phyloP scores from a whole-genome alignment of 345 rosid genomes.

The Viola odorata region DNA sequence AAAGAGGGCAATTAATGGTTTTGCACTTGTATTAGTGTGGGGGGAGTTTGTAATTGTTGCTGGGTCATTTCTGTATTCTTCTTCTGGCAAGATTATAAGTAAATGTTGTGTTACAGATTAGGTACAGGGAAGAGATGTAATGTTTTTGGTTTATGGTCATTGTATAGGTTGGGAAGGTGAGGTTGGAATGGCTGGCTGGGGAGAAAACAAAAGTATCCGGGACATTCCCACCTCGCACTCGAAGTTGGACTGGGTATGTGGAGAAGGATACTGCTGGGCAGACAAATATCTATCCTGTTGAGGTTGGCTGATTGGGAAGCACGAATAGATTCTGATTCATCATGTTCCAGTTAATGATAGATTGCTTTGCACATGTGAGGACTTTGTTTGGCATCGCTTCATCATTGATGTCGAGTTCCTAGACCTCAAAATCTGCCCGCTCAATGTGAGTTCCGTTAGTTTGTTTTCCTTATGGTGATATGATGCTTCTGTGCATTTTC shows the following conservation, averaged over 20 bases:
- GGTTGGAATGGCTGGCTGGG: conserved; percentile 86
- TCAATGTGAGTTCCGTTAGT: conserved; percentile 49
- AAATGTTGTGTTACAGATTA: neutral
- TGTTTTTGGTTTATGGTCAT: neutral
- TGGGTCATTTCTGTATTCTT: neutral
- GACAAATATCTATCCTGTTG: conserved; percentile 85
- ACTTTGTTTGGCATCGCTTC: conserved; percentile 81
- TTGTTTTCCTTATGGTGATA: neutral
- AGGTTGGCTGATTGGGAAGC: conserved; percentile 7
- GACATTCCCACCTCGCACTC: conserved; percentile 65
- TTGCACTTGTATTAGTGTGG: neutral
- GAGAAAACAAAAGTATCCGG: conserved; percentile 87
- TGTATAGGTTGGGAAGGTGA: conserved; percentile 76
- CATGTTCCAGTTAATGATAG: conserved; percentile 60
- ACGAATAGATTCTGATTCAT: neutral
- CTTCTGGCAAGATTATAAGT: neutral
- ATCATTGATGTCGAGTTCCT: conserved; percentile 88
- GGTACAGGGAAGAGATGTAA: neutral
- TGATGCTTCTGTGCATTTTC: neutral
- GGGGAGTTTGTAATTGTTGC: neutral
- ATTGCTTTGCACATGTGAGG: conserved; percentile 62
- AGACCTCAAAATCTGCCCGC: conserved; percentile 67
- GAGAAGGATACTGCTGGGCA: conserved; percentile 99
- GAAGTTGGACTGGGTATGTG: conserved; percentile 85
- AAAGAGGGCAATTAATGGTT: neutral